Evolutionary conservation across 352 stramenopile genomes (phyloP), one percentile per base, ranked within the genome.

Genomic region (Globisporangium heterothallicum): DNA sequence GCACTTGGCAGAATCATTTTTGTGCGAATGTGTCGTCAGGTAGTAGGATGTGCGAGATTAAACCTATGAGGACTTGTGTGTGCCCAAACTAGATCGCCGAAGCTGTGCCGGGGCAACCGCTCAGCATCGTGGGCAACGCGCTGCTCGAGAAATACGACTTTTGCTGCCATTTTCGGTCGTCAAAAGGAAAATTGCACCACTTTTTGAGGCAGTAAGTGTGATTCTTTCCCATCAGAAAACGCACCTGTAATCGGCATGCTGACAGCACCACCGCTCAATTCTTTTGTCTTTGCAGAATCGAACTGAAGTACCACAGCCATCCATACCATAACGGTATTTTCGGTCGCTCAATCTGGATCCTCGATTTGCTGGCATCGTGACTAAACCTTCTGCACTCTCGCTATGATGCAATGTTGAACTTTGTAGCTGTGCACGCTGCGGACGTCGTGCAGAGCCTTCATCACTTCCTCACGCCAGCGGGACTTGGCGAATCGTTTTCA

Each of bases 251-350:
- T 25, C 16, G 21, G 35, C 7, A 18, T 51, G 55, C n/a, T 56
- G 25, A 29, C 48, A 9, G 21, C 30, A 34, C 16, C 30, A 34
- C 29, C 9, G 34, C 4, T 22, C 10, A 4, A 13, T 44, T 19
- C 18, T 27, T 49, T 3, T 51, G 26, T 47, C 9, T 35, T 9
- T 7, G 40, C 19, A 86, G 75, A 51, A 67, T 87, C 29, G 64
- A 86, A 54, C 55, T 57, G 38, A 72, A 76, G 35, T 93, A 93
- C 65, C 63, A 80, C 48, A 57, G 52, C 19, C 74, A 93, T 40
- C 83, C 86, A 13, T 95, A 95, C 58, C 86, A 96, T 58, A 96
- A 95, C 55, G 72, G 78, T 86, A 71, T n/a, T n/a, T n/a, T n/a
- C n/a, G n/a, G n/a, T n/a, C n/a, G n/a, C n/a, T n/a, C n/a, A n/a